phyloP scores from a whole-genome alignment of 768 basidiomycete genomes.

The Daedalea quercina region DNA sequence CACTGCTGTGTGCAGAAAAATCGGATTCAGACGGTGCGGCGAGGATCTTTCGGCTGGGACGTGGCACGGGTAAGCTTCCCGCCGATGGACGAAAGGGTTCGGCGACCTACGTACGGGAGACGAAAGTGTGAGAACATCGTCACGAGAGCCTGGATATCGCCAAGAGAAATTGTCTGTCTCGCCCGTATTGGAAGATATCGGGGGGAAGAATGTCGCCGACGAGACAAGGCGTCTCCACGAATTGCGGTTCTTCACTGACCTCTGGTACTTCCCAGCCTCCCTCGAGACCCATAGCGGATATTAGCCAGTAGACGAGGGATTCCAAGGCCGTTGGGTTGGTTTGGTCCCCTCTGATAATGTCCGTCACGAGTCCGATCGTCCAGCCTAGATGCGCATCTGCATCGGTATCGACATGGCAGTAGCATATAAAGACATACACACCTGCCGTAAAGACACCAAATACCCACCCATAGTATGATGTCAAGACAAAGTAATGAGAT shows the following conservation, averaged over 20 bases:
- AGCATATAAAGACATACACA: constrained; percentile 11
- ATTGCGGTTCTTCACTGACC: constrained; percentile 16
- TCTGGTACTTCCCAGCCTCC: constrained; percentile 14
- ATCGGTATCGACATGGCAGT: not conserved
- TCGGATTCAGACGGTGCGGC: constrained; percentile 1
- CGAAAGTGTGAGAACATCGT: constrained; percentile 14
- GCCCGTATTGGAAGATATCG: not conserved
- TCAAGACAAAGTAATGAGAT: constrained; percentile 35
- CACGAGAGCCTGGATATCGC: constrained; percentile 9
- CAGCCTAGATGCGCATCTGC: constrained; percentile 10
- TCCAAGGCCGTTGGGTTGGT: constrained; percentile 18
- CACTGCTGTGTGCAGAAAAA: not conserved
- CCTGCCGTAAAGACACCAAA: constrained; percentile 37
- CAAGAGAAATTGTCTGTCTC: constrained; percentile 5
- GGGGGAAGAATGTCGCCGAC: constrained; percentile 8
- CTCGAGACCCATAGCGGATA: constrained; percentile 13
- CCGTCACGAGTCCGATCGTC: constrained; percentile 14
- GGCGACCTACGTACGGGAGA: constrained; percentile 31
- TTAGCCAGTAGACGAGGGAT: constrained; percentile 21
- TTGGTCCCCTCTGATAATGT: constrained; percentile 7
- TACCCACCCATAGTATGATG: constrained; percentile 36
- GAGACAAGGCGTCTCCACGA: constrained; percentile 7
- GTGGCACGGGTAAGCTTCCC: not conserved
- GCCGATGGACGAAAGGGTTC: constrained; percentile 26
- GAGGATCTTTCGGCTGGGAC: not conserved